Conservation (phyloP, 1,284 basidiomycete species). For the Leccinum solheimii region DNA sequence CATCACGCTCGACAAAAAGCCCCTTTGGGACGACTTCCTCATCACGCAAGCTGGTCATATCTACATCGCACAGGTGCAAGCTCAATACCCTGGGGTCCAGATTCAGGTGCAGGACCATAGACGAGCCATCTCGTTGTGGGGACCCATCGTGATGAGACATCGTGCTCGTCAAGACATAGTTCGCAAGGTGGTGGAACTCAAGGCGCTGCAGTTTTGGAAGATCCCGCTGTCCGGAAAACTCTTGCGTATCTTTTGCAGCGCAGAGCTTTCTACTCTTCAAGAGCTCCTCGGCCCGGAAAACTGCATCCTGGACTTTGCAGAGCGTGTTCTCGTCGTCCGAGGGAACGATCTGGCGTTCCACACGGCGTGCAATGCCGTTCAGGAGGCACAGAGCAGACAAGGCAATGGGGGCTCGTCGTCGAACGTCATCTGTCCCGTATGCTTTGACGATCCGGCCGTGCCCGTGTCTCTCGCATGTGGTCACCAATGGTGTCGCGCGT, state of each 20-base stretch:
- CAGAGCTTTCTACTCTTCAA: conserved; percentile 41
- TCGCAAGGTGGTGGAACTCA: conserved; percentile 44
- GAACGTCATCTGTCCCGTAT: conserved; percentile 33
- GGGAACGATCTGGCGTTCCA: conserved; percentile 37
- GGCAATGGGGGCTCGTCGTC: conserved; percentile 17
- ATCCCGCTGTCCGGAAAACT: conserved; percentile 49
- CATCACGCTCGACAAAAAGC: conserved; percentile 47
- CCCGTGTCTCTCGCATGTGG: conserved; percentile 59
- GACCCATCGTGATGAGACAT: conserved; percentile 41
- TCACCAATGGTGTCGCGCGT: conserved; percentile 64
- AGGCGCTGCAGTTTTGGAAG: conserved; percentile 39
- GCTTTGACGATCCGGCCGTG: conserved; percentile 48
- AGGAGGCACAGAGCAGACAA: conserved; percentile 36
- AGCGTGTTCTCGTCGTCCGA: conserved; percentile 36
- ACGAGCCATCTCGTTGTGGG: conserved; percentile 54
- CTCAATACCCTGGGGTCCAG: conserved; percentile 37
- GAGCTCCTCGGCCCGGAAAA: conserved; percentile 43
- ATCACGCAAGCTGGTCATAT: conserved; percentile 38
- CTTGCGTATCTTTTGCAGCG: conserved; percentile 46
- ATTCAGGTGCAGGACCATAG: conserved; percentile 45
- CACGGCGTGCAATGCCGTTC: conserved; percentile 42
- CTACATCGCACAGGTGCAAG: conserved; percentile 48
- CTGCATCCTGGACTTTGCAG: conserved; percentile 35
- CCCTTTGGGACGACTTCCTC: conserved; percentile 67
- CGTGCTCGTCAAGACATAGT: conserved; percentile 46